These are phyloP conservation scores for Dichotomopilus funicola DNA, from an alignment of 2,329 filamentous ascomycete genomes.

Conservation along the genomic window DNA sequence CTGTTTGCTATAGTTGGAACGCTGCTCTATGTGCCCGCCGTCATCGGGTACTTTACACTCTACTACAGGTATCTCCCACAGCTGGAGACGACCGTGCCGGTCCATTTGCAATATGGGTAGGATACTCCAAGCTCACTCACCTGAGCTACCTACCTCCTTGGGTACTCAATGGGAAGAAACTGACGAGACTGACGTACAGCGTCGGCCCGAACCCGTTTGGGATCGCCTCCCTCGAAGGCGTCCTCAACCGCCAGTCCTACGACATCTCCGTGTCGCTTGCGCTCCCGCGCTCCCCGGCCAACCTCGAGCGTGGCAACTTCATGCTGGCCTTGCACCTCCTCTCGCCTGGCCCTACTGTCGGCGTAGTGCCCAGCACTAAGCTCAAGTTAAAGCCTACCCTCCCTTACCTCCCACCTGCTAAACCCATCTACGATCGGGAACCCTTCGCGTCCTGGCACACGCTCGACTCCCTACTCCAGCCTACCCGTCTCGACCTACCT, in stretches of 20 bases:
- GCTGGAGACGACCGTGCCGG: slow-evolving; percentile 44
- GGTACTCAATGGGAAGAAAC: background rate
- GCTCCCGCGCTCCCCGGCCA: slow-evolving; percentile 71
- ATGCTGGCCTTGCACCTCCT: slow-evolving; percentile 80
- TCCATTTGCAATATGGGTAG: slow-evolving; percentile 56
- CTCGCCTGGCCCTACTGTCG: slow-evolving; percentile 26
- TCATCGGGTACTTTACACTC: slow-evolving; percentile 45
- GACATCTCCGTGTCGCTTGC: slow-evolving; percentile 70
- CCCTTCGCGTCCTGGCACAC: slow-evolving; percentile 30
- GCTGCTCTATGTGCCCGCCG: slow-evolving; percentile 42
- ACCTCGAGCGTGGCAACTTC: slow-evolving; percentile 79
- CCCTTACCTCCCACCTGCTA: slow-evolving; percentile 4
- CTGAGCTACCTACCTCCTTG: background rate
- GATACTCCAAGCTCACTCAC: slow-evolving; percentile 3
- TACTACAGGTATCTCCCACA: slow-evolving; percentile 53
- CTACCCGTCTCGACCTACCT: slow-evolving; percentile 32
- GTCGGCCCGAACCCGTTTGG: slow-evolving; percentile 48
- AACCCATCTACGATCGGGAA: background rate
- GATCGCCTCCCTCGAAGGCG: slow-evolving; percentile 40
- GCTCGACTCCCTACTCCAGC: slow-evolving; percentile 33
- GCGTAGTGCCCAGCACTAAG: background rate
- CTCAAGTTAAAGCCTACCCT: background rate
- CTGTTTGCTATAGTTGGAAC: slow-evolving; percentile 39
- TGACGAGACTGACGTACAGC: slow-evolving; percentile 26
- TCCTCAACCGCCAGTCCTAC: slow-evolving; percentile 72